Conservation (phyloP, 169 alveolate species). For the Eimeria necatrix region DNA sequence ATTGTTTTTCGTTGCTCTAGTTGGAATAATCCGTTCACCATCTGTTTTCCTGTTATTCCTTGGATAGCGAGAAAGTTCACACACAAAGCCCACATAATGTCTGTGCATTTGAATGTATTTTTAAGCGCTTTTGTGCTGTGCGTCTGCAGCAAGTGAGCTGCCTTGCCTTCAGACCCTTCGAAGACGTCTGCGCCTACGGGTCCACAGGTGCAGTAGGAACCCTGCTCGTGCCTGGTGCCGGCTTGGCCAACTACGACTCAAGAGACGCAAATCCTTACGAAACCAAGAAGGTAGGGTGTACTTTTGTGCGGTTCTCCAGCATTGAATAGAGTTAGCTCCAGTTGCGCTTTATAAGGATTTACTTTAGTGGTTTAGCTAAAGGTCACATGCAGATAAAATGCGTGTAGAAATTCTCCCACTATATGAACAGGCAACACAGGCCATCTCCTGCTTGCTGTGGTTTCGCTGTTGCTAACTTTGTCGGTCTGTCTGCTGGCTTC, state of each 20-base stretch:
- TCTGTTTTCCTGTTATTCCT: too few relatives aligned
- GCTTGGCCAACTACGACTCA: constrained; percentile 94
- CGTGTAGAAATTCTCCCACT: too few relatives aligned
- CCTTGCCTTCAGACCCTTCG: constrained; percentile 92
- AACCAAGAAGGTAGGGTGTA: constrained; percentile 83
- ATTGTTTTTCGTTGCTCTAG: too few relatives aligned
- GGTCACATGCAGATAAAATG: too few relatives aligned
- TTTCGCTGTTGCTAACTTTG: not conserved
- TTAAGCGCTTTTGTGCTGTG: not conserved
- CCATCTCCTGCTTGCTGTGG: too few relatives aligned
- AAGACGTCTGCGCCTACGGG: constrained; percentile 94
- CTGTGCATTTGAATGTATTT: too few relatives aligned
- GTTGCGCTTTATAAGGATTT: not conserved
- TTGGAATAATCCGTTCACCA: too few relatives aligned
- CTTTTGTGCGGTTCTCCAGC: not conserved
- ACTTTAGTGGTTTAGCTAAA: not conserved
- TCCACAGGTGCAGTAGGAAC: constrained; percentile 88
- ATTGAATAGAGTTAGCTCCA: not conserved
- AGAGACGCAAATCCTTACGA: constrained; percentile 93
- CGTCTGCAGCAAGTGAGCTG: constrained; percentile 83
- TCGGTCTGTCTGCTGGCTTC: not conserved
- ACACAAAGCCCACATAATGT: too few relatives aligned
- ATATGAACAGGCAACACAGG: too few relatives aligned
- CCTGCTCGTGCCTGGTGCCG: constrained; percentile 95
- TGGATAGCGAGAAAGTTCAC: too few relatives aligned